These are phyloP conservation scores for Ceratocystis smalleyi DNA, from an alignment of 2,329 filamentous ascomycete species.

Conservation along the genomic window DNA sequence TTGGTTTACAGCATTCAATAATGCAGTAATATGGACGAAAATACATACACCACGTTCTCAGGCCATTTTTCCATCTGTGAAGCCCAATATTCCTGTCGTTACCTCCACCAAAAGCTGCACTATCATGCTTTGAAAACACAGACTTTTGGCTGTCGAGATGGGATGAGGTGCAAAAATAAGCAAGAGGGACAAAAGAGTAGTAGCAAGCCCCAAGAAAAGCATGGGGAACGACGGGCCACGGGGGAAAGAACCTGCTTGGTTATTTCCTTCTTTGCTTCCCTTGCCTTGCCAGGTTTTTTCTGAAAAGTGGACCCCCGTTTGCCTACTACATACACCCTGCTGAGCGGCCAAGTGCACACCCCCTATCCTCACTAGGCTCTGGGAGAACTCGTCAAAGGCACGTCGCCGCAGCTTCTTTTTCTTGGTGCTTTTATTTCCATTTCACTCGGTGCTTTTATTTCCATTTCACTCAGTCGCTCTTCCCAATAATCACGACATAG, in stretches of 20 bases:
- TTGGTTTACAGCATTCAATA: neutral
- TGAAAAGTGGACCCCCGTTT: neutral
- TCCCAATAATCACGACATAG: too few relatives aligned
- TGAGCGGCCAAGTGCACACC: too few relatives aligned
- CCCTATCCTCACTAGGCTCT: too few relatives aligned
- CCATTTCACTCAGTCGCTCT: too few relatives aligned
- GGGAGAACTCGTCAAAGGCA: too few relatives aligned
- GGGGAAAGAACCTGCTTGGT: neutral
- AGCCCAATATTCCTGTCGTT: neutral
- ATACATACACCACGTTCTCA: neutral
- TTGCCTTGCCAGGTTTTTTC: constrained; percentile 2
- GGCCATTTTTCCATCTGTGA: neutral
- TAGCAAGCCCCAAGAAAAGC: constrained; percentile 5
- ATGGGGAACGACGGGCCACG: neutral
- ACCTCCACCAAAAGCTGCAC: neutral
- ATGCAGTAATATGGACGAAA: neutral
- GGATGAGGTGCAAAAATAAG: constrained; percentile 4
- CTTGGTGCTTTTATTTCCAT: too few relatives aligned
- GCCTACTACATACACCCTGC: neutral
- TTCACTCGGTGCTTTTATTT: too few relatives aligned
- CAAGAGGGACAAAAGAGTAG: neutral
- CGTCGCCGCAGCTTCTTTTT: too few relatives aligned
- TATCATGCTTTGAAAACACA: constrained; percentile 1
- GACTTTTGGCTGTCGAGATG: constrained; percentile 7
- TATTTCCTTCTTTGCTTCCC: constrained; percentile 6